Base-by-base conservation (phyloP, 179 eudicot genomes). In the Spinacia oleracea region DNA sequence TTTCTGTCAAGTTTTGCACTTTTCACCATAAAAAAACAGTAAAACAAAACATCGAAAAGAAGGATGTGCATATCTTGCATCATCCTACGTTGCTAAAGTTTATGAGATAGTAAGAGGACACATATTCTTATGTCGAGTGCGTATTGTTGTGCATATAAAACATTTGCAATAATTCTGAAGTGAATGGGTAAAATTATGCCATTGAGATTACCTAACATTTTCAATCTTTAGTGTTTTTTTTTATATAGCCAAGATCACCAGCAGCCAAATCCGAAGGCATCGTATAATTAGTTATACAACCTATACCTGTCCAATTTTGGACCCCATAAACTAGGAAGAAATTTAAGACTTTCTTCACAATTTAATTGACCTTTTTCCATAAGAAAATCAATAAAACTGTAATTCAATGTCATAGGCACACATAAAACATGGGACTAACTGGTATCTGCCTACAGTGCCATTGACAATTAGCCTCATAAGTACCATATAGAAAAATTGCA, bases 251-350 rank as follows among this genome's bases (percentile, higher is more conserved):
- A 40, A 71, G 74, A 40, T 42, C 51, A 51, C n/a, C 45, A 59
- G 40, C 9, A 53, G 63, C 58, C 31, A 63, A 5, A 66, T 23
- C 64, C 63, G 45, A 60, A 66, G 70, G 70, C 78, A 56, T 67
- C 51, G 40, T 42, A 53, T 29, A 1, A 72, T 50, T 20, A 72
- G 76, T 4, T 69, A 55, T 38, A 38, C 40, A 6, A 38, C 40
- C 6, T 1, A 38, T 43, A 70, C 7, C 60, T 20, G 2, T 53
- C 55, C 63, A 21, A 38, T 10, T 32, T 51, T 51, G 29, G 50
- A 70, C 43, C 76, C 21, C 9, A 27, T 29, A 78, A 77, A 55
- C 20, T 65, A 77, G 21, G 60, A 25, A 60, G 60, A 38, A 53
- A 78, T 51, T 11, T 38, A 45, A 8, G 29, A 77, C 40, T 38